Base-by-base conservation (phyloP, 2,329 filamentous ascomycete genomes). In the Davidsoniella eucalypti region DNA sequence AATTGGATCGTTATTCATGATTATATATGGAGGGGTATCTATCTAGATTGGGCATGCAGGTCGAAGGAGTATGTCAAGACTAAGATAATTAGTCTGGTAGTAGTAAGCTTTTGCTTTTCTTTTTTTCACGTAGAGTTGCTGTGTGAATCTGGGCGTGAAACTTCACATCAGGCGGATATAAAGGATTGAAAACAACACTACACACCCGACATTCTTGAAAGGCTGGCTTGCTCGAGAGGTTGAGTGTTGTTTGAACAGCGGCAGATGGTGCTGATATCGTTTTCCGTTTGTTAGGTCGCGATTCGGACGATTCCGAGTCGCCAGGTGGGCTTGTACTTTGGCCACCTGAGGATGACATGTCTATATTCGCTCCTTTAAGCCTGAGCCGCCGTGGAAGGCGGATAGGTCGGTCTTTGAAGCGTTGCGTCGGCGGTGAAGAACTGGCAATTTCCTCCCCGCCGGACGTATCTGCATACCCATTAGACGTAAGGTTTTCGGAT, bases 201-300 rank as follows among this genome's bases (percentile, higher is more conserved):
- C 67, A 70, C 2, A 63, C 52, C 46, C 61, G 66, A 54, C 67
- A 70, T 49, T 70, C 67, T 2, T 65, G 63, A 52, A 69, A 69
- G 1, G 66, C 58, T 2, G 66, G 64, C 23, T 64, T 61, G 1
- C 62, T 59, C 0, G 67, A 68, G 2, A 70, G 58, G 33, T 69
- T 69, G n/a, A 69, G 60, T 1, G 67, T 69, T 1, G 65, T 69
- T 47, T 70, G 67, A 43, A 43, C 40, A n/a, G 40, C 39, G 40
- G 33, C 39, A 21, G 40, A 25, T n/a, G 40, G 10, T 5, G 49
- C 17, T 36, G 40, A 49, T 33, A 14, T 37, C 37, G 44, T 44
- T 37, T 41, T 48, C 42, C 14, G 33, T 14, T 21, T 14, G 14
- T 42, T 44, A 23, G 5, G 10, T 42, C 9, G 23, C 5, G 17